A percentile compares a stretch with the other conserved stretches of the same genome.
phyloP scores from a whole-genome alignment of 129 eudicot genomes.

The Silybum marianum region DNA sequence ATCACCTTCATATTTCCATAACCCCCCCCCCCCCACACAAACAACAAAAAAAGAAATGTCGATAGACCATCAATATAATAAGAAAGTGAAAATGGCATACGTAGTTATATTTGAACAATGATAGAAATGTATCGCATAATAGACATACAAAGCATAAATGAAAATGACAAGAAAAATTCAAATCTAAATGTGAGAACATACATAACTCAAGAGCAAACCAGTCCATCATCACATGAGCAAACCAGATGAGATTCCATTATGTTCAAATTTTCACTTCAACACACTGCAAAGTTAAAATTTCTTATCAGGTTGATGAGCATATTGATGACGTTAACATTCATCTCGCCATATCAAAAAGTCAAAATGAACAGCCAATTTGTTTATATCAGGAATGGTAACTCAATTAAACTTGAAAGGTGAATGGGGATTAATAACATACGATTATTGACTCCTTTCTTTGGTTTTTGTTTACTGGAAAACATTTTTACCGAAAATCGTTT shows the following conservation, averaged over 20 bases:
- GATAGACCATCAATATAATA: slow-evolving; percentile 5
- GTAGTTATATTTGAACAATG: slow-evolving; percentile 1
- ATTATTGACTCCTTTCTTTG: neutral
- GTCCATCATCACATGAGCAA: slow-evolving; percentile 19
- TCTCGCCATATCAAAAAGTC: slow-evolving; percentile 6
- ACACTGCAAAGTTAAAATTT: slow-evolving; percentile 46
- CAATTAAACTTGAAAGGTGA: neutral
- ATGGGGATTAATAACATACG: neutral
- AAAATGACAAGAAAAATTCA: slow-evolving; percentile 3
- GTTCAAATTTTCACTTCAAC: slow-evolving; percentile 45
- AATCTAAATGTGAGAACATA: slow-evolving; percentile 14
- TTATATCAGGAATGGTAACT: slow-evolving; percentile 9
- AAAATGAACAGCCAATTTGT: neutral
- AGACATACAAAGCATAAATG: slow-evolving; percentile 17
- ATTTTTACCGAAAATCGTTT: neutral
- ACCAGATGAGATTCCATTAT: slow-evolving; percentile 22
- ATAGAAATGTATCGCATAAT: slow-evolving; percentile 5
- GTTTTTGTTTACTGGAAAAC: neutral
- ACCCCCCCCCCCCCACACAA: neutral
- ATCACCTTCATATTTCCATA: slow-evolving; percentile 5
- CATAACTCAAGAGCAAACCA: slow-evolving; percentile 31
- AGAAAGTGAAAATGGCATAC: slow-evolving; percentile 5
- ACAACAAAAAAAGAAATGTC: neutral
- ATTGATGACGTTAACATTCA: neutral
- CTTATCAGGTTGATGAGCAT: slow-evolving; percentile 14